Base-by-base conservation (phyloP, 1,284 basidiomycete genomes). In the Athelia sp. region DNA sequence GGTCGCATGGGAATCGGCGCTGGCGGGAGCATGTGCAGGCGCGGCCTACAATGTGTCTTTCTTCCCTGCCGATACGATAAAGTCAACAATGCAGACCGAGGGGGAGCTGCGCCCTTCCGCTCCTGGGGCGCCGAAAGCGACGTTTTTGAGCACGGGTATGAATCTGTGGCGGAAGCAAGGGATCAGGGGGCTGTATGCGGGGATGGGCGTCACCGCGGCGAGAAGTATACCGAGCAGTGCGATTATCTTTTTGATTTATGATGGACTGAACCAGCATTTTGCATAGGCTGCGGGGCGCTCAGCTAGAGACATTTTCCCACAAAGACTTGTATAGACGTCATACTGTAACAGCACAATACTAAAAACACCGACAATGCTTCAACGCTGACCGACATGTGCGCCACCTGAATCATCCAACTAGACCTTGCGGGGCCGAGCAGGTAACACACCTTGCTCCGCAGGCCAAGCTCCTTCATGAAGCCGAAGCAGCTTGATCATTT, bases 181-280 rank as follows among this genome's bases (percentile, higher is more conserved):
- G 1, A 56, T 98, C 8, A 75, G 73, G 46, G 96, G 95, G 0
- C 68, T 99, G 53, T 99, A 99, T 68, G 91, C 93, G 13, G 92
- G 96, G n/a, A 94, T 93, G 66, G 95, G 93, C 4, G 84, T 98
- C 58, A 98, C 96, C 0, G 87, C 94, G 42, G 81, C 89, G 23
- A 73, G 93, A 49, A 86, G 90, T 1, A 85, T 94, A 47, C 95
- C 95, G 1, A 92, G 88, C 61, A 93, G 90, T 62, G 93, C 89
- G 2, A 78, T 97, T 52, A 94, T 98, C 53, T 98, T 97, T 65
- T 71, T 90, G 61, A 87, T 96, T 55, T 96, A 93, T 58, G 90
- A 95, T 64, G 84, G 83, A 23, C 68, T 94, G 54, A 78, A 67
- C 55, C 75, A 72, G 53, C 70, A 71, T 54, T 85, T 87, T 71